phyloP scores from a whole-genome alignment of 2,329 filamentous ascomycete genomes.

The Ophiostoma ulmi region DNA sequence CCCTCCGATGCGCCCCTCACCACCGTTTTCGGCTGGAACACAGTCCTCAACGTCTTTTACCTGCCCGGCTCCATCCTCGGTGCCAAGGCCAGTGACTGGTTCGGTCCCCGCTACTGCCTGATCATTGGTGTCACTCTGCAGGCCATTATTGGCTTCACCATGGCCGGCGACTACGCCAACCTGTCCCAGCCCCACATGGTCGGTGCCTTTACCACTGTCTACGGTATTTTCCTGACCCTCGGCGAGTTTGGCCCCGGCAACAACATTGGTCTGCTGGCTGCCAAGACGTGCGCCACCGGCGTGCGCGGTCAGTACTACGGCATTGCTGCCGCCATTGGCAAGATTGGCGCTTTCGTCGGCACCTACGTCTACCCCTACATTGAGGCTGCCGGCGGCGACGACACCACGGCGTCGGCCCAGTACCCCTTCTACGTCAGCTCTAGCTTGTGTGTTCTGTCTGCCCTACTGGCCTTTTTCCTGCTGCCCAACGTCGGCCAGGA shows the following conservation, averaged over 20 bases:
- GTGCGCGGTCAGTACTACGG: conserved; percentile 76
- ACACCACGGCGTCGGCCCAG: conserved; percentile 59
- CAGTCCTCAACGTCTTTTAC: conserved; percentile 83
- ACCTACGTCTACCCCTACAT: conserved; percentile 77
- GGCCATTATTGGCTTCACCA: conserved; percentile 77
- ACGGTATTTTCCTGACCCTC: conserved; percentile 70
- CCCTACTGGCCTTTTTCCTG: conserved; percentile 57
- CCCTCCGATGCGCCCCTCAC: conserved; percentile 56
- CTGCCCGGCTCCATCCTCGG: conserved; percentile 76
- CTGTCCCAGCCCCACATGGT: conserved; percentile 64
- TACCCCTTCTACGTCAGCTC: conserved; percentile 88
- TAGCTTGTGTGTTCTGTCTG: conserved; percentile 69
- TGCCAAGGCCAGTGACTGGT: conserved; percentile 68
- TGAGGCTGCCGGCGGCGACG: conserved; percentile 52
- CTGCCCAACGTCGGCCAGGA: conserved; percentile 78
- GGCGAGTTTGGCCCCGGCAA: conserved; percentile 83
- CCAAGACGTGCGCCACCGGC: conserved; percentile 81
- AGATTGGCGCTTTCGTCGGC: conserved; percentile 79
- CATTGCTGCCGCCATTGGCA: conserved; percentile 66
- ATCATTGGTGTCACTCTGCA: conserved; percentile 66
- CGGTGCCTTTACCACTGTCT: conserved; percentile 71
- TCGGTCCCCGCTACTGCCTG: conserved; percentile 73
- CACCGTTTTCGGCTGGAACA: conserved; percentile 81
- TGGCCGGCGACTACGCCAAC: conserved; percentile 71
- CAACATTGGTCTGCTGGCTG: conserved; percentile 82